Conservation (phyloP, 2,329 filamentous ascomycete genomes). For the Fusarium buharicum region DNA sequence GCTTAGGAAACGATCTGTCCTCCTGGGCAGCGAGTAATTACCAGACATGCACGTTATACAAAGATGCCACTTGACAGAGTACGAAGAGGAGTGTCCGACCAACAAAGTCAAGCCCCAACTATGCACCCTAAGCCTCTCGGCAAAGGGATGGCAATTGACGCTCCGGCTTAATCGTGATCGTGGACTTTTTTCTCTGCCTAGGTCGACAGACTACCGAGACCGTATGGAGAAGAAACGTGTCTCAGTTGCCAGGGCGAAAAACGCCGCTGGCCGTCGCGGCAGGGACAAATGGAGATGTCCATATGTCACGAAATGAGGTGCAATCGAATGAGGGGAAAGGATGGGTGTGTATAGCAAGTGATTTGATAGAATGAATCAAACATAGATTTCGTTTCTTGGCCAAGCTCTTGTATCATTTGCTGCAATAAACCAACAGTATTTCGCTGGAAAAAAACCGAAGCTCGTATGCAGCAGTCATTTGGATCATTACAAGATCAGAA, state of each 20-base stretch:
- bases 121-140: conserved; percentile 85
- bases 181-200: conserved; percentile 77
- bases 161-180: conserved; percentile 99
- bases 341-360: conserved; percentile 22
- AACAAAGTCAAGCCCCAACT: conserved; percentile 96
- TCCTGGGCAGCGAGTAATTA: conserved; percentile 5
- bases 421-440: too few relatives aligned
- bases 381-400: conserved; percentile 2
- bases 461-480: neutral
- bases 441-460: neutral
- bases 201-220: conserved; percentile 82
- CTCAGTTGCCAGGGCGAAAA: conserved; percentile 70
- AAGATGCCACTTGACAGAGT: conserved; percentile 17
- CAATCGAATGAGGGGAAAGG: neutral
- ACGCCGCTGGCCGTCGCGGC: conserved; percentile 65
- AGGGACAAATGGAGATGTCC: conserved; percentile 39
- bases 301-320: conserved; percentile 13
- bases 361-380: conserved; percentile 18
- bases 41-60: conserved; percentile 11
- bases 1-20: neutral
- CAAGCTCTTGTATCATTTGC: neutral
- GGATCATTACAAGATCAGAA: neutral
- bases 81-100: conserved; percentile 71
- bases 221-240: conserved; percentile 67
- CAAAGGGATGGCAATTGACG: conserved; percentile 83